Conservation (phyloP, 768 basidiomycete species). For the Lactarius indigo region DNA sequence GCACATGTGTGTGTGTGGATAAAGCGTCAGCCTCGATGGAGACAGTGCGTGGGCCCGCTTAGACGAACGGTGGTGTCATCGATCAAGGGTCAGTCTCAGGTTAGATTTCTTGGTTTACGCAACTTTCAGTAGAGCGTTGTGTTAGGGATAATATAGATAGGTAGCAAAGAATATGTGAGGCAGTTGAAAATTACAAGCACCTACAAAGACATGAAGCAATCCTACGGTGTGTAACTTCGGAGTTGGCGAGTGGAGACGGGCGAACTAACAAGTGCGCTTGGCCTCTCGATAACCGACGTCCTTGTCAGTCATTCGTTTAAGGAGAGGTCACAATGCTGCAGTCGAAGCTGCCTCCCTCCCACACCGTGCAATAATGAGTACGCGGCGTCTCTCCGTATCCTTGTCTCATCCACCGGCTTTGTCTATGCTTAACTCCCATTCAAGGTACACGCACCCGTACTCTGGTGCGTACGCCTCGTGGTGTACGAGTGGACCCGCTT, state of each 20-base stretch:
- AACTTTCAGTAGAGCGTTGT: neutral
- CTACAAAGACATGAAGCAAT: neutral
- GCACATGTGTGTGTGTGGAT: neutral
- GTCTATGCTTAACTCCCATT: neutral
- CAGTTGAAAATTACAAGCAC: neutral
- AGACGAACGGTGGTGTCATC: neutral
- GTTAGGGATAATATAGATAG: neutral
- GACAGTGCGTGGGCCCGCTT: neutral
- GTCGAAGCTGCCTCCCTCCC: slow-evolving; percentile 11
- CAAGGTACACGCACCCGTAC: slow-evolving; percentile 3
- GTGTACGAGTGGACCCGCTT: neutral
- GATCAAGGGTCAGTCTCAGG: neutral
- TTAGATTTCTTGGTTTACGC: neutral
- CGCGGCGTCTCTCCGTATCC: slow-evolving; percentile 9
- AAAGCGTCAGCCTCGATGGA: neutral
- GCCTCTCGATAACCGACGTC: neutral
- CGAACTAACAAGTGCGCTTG: neutral
- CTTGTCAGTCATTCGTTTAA: neutral
- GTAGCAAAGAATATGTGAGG: neutral
- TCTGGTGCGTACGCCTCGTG: slow-evolving; percentile 11
- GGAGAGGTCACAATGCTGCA: slow-evolving; percentile 15
- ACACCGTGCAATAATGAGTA: slow-evolving; percentile 1
- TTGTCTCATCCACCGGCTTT: slow-evolving; percentile 1
- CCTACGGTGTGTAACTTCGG: neutral
- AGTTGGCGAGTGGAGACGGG: neutral